A percentile compares a stretch with the other conserved stretches of the same genome.
Conservation (phyloP, 306 rosid species). For the Quercus suber region DNA sequence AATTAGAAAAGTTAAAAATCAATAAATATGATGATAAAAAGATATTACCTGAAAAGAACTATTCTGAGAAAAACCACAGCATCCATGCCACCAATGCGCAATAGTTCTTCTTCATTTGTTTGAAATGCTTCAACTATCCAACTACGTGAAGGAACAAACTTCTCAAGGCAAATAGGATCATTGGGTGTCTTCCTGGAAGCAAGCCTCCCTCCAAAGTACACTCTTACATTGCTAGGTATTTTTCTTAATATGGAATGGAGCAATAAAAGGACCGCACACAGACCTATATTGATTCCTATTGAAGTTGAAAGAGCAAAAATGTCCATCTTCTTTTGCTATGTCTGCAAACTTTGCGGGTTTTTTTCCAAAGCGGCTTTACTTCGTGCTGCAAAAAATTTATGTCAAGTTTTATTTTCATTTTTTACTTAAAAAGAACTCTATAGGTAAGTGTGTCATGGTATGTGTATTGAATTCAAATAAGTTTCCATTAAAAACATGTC, state of each 20-base stretch:
- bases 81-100: constrained; percentile 76
- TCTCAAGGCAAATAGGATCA: constrained; percentile 53
- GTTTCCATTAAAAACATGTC: no score
- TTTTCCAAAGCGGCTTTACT: constrained; percentile 21
- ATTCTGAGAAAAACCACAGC: constrained; percentile 71
- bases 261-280: constrained; percentile 62
- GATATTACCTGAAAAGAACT: constrained; percentile 65
- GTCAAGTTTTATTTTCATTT: not conserved
- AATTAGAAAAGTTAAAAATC: not conserved
- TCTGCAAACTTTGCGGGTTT: constrained; percentile 32
- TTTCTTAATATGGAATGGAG: constrained; percentile 80
- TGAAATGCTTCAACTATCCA: constrained; percentile 87
- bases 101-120: constrained; percentile 67
- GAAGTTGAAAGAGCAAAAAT: constrained; percentile 86
- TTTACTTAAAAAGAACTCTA: not conserved
- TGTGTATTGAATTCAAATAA: no score
- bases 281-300: constrained; percentile 63
- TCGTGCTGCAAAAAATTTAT: constrained; percentile 3
- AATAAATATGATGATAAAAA: not conserved
- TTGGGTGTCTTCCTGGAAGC: constrained; percentile 25
- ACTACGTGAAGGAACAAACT: constrained; percentile 85
- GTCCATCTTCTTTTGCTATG: constrained; percentile 56
- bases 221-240: constrained; percentile 69
- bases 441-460: no score
- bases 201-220: constrained; percentile 71